Evolutionary conservation across 768 basidiomycete species (phyloP).

Genomic region (Hysterangium stoloniferum): DNA sequence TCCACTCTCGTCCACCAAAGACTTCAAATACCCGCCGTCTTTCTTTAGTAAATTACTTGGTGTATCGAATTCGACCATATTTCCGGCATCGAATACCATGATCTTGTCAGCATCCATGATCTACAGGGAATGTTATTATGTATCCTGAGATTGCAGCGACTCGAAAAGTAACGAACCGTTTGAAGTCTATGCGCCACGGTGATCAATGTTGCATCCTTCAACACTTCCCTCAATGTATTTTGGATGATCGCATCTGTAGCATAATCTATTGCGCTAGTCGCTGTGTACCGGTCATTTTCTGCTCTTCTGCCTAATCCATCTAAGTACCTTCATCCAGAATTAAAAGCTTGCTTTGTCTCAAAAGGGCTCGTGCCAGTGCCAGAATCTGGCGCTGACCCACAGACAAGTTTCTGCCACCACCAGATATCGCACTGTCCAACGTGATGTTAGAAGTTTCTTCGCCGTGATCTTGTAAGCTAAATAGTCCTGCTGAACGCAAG

Average conservation of each 20-base stretch:
- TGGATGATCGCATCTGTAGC: constrained; percentile 53
- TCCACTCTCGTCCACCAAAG: constrained; percentile 21
- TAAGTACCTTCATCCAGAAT: constrained; percentile 47
- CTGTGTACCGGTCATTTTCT: constrained; percentile 16
- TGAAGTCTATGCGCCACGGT: constrained; percentile 53
- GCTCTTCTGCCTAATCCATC: background rate
- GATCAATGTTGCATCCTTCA: constrained; percentile 41
- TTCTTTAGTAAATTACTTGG: constrained; percentile 27
- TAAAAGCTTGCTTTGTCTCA: constrained; percentile 47
- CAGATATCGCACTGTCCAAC: constrained; percentile 37
- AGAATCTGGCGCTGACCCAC: constrained; percentile 57
- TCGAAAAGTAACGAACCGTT: constrained; percentile 20
- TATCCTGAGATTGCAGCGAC: too few species aligned
- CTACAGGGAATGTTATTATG: background rate
- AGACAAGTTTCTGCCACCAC: constrained; percentile 40
- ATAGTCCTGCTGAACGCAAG: constrained; percentile 40
- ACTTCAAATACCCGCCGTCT: constrained; percentile 19
- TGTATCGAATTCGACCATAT: constrained; percentile 34
- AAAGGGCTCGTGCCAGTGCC: constrained; percentile 51
- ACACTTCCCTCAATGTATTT: constrained; percentile 40
- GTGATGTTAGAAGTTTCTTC: constrained; percentile 30
- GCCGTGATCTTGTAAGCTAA: constrained; percentile 30
- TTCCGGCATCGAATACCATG: constrained; percentile 18
- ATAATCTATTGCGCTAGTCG: constrained; percentile 48
- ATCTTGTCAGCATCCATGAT: constrained; percentile 60